phyloP scores from a whole-genome alignment of 306 rosid genomes.

The Benincasa hispida region DNA sequence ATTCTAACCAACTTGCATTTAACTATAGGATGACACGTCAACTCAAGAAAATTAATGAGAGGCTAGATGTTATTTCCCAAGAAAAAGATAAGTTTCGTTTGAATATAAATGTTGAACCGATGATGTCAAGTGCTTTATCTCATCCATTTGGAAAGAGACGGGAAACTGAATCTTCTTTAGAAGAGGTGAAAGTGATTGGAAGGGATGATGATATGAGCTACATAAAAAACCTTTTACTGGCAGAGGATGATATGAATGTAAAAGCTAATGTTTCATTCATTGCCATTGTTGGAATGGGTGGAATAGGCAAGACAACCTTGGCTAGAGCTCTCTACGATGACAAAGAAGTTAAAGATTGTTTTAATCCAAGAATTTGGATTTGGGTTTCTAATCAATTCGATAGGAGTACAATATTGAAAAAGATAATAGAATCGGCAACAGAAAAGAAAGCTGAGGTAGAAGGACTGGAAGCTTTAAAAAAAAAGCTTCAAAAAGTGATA shows the following conservation, averaged over 20 bases:
- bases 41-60: too few species aligned
- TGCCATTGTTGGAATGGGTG: background rate
- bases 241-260: background rate
- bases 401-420: too few species aligned
- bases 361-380: slow-evolving; percentile 35
- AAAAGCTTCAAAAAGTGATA: background rate
- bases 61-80: too few species aligned
- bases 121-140: too few species aligned
- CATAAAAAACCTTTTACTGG: background rate
- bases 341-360: slow-evolving; percentile 4
- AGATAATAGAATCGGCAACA: slow-evolving; percentile 20
- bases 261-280: background rate
- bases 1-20: too few species aligned
- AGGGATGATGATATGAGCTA: background rate
- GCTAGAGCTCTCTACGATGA: slow-evolving; percentile 36
- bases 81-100: too few species aligned
- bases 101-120: too few species aligned
- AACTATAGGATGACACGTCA: too few species aligned
- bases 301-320: slow-evolving; percentile 32
- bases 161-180: background rate
- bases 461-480: background rate
- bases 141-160: too few species aligned
- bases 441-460: background rate
- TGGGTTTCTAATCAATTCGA: slow-evolving; percentile 15
- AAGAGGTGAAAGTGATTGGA: background rate